phyloP scores from a whole-genome alignment of 2,329 filamentous ascomycete species.

The Fusarium secorum region DNA sequence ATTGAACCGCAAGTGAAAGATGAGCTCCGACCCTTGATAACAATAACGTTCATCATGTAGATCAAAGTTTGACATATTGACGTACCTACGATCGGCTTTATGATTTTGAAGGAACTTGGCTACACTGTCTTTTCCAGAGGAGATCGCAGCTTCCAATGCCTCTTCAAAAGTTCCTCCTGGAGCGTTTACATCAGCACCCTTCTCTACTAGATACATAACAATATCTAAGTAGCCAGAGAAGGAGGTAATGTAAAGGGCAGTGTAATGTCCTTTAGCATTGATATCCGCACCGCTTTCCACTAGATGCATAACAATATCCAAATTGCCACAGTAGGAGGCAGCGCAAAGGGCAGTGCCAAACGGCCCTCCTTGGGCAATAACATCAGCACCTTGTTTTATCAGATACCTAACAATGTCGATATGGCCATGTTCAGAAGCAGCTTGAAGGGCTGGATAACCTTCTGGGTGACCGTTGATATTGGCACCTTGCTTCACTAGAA shows the following conservation, averaged over 20 bases:
- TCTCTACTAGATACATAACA: neutral
- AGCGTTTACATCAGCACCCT: neutral
- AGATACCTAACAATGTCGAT: neutral
- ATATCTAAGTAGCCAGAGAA: fast-evolving
- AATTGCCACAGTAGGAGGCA: neutral
- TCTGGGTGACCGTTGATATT: fast-evolving
- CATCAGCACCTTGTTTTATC: too few relatives aligned
- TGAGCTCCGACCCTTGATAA: neutral
- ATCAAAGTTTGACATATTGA: neutral
- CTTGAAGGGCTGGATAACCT: fast-evolving
- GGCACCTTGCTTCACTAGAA: neutral
- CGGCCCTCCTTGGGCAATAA: too few relatives aligned
- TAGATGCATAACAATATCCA: neutral
- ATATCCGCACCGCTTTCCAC: neutral
- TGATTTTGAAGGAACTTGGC: neutral
- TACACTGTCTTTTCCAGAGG: too few relatives aligned
- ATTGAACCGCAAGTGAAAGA: neutral
- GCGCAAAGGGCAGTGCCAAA: too few relatives aligned
- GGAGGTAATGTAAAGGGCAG: neutral
- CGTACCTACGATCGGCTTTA: neutral
- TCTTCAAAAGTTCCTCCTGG: too few relatives aligned
- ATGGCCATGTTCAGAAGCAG: neutral
- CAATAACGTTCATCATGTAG: too few relatives aligned
- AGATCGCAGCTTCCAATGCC: too few relatives aligned
- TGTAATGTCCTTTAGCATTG: neutral